phyloP scores from a whole-genome alignment of 345 rosid genomes.

The Rhizophora mangle region DNA sequence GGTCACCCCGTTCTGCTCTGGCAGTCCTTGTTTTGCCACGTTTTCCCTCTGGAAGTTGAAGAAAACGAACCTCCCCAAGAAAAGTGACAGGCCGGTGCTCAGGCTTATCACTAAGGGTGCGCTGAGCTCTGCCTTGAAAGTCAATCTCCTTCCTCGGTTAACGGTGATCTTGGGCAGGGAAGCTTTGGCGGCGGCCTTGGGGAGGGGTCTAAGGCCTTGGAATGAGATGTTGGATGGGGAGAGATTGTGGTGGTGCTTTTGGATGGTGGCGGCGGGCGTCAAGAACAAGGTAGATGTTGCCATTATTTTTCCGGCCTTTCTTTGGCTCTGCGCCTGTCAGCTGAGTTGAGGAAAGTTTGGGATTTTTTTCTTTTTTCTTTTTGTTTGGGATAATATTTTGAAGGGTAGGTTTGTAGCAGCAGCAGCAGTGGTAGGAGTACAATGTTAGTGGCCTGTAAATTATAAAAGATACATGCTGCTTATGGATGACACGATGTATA shows the following conservation, averaged over 20 bases:
- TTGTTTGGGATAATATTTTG: neutral
- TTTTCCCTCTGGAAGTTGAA: slow-evolving; percentile 99
- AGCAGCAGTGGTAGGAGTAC: neutral
- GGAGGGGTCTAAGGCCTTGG: slow-evolving; percentile 34
- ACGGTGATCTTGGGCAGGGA: slow-evolving; percentile 17
- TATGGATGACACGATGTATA: neutral
- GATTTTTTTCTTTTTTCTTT: neutral
- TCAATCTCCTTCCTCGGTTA: slow-evolving; percentile 26
- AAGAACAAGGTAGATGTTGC: slow-evolving; percentile 36
- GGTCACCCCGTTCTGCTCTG: slow-evolving; percentile 89
- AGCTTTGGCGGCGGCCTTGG: slow-evolving; percentile 17
- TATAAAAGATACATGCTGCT: neutral
- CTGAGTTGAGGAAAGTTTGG: neutral
- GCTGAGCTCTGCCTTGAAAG: slow-evolving; percentile 68
- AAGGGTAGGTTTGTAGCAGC: neutral
- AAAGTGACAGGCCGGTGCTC: slow-evolving; percentile 93
- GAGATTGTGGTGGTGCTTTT: slow-evolving; percentile 25
- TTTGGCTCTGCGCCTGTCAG: no score
- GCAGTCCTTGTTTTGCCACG: slow-evolving; percentile 84
- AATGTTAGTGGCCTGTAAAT: neutral
- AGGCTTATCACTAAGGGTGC: slow-evolving; percentile 79
- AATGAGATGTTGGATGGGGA: slow-evolving; percentile 45
- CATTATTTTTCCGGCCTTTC: slow-evolving; percentile 6
- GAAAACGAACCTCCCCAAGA: slow-evolving; percentile 94
- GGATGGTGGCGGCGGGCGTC: slow-evolving; percentile 35